Evolutionary conservation across 768 basidiomycete species (phyloP).

Genomic region (Boletellus ananas): DNA sequence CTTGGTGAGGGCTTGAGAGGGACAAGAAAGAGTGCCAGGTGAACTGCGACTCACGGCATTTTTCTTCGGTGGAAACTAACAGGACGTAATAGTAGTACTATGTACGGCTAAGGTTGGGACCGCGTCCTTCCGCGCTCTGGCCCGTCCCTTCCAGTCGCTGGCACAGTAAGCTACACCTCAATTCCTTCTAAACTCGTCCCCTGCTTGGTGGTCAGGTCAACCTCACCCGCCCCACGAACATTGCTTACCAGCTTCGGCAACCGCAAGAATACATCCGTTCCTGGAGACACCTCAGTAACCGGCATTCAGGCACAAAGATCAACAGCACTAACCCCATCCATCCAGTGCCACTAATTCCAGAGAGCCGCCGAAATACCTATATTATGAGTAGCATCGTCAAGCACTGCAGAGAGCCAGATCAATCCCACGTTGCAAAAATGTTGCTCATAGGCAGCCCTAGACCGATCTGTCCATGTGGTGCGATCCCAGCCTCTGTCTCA

Average conservation of each 20-base stretch:
- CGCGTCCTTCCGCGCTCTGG: no score
- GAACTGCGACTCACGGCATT: conserved; percentile 2
- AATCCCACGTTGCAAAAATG: conserved; percentile 72
- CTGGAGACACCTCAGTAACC: conserved; percentile 33
- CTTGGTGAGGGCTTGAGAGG: background rate
- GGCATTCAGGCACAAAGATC: background rate
- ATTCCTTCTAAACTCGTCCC: conserved; percentile 85
- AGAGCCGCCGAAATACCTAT: conserved; percentile 79
- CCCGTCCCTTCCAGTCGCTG: no score
- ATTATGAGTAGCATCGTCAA: background rate
- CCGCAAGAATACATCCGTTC: conserved; percentile 78
- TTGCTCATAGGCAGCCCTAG: conserved; percentile 88
- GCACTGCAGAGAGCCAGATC: background rate
- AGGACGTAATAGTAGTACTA: conserved; percentile 6
- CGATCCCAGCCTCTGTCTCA: conserved; percentile 44
- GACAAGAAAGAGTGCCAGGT: conserved; percentile 11
- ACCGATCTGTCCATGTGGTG: conserved; percentile 63
- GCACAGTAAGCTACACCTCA: conserved; percentile 48
- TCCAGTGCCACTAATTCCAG: conserved; percentile 76
- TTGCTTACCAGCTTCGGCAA: conserved; percentile 71
- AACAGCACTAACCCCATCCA: conserved; percentile 64
- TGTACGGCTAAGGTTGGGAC: no score
- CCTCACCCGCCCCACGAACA: background rate
- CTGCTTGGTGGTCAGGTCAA: conserved; percentile 34
- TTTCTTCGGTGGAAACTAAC: background rate